A percentile compares a stretch with the other conserved stretches of the same genome.
Conservation (phyloP, 441 rosid species). For the Brassica balearica region DNA sequence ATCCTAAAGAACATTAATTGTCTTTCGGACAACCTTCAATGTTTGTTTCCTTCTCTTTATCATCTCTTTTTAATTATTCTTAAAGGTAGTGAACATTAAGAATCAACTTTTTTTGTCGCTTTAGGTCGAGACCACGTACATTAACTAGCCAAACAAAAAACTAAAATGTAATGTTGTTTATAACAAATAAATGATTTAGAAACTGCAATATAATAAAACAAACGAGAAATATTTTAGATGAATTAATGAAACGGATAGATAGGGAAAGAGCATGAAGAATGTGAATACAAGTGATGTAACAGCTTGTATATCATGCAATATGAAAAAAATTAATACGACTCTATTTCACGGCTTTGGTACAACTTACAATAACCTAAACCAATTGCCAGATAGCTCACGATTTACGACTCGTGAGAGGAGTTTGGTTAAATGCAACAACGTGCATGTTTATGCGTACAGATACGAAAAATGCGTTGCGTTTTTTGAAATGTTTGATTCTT, state of each 20-base stretch:
- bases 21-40: slow-evolving; percentile 7
- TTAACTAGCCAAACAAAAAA: slow-evolving; percentile 8
- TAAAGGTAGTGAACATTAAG: slow-evolving; percentile 26
- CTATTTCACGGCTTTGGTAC: slow-evolving; percentile 32
- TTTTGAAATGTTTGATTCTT: no score
- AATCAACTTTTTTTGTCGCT: slow-evolving; percentile 22
- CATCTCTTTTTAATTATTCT: slow-evolving; percentile 15
- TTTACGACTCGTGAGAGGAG: slow-evolving; percentile 30
- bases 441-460: not conserved
- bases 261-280: slow-evolving; percentile 31
- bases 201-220: not conserved
- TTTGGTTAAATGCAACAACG: not conserved
- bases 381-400: slow-evolving; percentile 31
- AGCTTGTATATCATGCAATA: slow-evolving; percentile 31
- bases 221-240: not conserved
- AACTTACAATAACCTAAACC: slow-evolving; percentile 26
- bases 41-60: slow-evolving; percentile 20
- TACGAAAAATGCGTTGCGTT: not conserved
- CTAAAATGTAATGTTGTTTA: not conserved
- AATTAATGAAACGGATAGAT: slow-evolving; percentile 34
- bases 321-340: slow-evolving; percentile 39
- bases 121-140: slow-evolving; percentile 33
- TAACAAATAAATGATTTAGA: not conserved
- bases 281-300: slow-evolving; percentile 23
- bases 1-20: slow-evolving; percentile 23